Conservation (phyloP, 1,284 basidiomycete species). For the Cystobasidium slooffiae region DNA sequence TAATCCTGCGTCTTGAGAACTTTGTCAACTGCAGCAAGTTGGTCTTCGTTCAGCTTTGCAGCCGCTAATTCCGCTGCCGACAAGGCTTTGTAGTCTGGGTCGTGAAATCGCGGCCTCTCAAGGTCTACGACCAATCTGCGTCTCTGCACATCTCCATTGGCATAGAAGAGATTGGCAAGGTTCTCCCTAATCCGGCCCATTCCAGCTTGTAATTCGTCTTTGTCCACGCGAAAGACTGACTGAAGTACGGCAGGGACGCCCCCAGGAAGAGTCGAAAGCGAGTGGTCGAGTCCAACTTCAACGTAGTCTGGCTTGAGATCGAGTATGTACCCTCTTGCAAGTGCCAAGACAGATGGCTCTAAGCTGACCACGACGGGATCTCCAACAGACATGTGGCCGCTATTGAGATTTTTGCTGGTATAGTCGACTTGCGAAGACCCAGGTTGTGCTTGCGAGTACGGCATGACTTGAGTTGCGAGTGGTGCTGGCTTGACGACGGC, state of each 20-base stretch:
- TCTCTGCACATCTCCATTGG: constrained; percentile 66
- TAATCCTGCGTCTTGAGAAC: constrained; percentile 85
- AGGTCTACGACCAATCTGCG: constrained; percentile 81
- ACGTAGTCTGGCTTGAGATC: constrained; percentile 70
- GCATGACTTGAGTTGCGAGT: constrained; percentile 32
- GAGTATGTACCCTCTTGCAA: constrained; percentile 82
- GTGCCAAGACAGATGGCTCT: constrained; percentile 78
- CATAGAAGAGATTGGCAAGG: constrained; percentile 83
- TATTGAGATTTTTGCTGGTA: constrained; percentile 64
- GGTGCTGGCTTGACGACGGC: constrained; percentile 45
- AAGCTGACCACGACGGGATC: constrained; percentile 82
- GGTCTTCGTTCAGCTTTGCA: constrained; percentile 70
- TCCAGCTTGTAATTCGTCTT: constrained; percentile 84
- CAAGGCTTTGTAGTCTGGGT: constrained; percentile 49
- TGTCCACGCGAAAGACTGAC: constrained; percentile 81
- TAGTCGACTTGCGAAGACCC: neutral
- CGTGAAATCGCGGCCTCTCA: constrained; percentile 67
- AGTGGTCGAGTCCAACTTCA: constrained; percentile 78
- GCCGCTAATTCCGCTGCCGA: neutral
- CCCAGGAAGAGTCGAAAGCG: constrained; percentile 63
- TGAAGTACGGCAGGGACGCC: constrained; percentile 58
- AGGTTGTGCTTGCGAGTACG: neutral
- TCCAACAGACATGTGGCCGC: constrained; percentile 74
- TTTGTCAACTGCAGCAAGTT: constrained; percentile 72
- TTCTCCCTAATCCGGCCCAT: constrained; percentile 89